Evolutionary conservation across 352 stramenopile genomes (phyloP).

Genomic region (Elongisporangium senticosum): DNA sequence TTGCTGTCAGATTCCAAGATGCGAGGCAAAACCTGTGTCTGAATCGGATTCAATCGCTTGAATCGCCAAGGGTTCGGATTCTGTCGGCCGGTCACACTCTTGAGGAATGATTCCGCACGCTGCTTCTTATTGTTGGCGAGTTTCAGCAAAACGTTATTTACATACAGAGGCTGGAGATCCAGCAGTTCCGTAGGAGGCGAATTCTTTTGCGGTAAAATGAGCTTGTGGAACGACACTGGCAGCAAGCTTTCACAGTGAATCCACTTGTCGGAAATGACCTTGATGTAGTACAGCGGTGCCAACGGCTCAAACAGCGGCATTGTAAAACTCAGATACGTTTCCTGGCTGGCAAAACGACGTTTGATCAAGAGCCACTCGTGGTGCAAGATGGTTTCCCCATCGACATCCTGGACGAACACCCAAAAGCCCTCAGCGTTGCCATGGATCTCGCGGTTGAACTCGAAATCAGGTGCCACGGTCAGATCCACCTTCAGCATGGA

Average conservation of each 20-base stretch:
- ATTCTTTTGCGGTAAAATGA: slow-evolving; percentile 99
- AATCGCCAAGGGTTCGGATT: slow-evolving; percentile 68
- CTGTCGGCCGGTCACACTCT: slow-evolving; percentile 28
- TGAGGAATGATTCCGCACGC: slow-evolving; percentile 44
- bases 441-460: slow-evolving; percentile 96
- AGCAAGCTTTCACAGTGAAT: slow-evolving; percentile 95
- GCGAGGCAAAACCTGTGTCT: slow-evolving; percentile 97
- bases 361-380: slow-evolving; percentile 97
- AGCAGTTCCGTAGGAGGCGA: slow-evolving; percentile 95
- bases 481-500: slow-evolving; percentile 96
- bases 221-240: slow-evolving; percentile 97
- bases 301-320: slow-evolving; percentile 98
- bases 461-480: slow-evolving; percentile 95
- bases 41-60: slow-evolving; percentile 97
- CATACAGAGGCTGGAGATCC: slow-evolving; percentile 95
- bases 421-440: slow-evolving; percentile 96
- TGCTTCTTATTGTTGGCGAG: slow-evolving; percentile 57
- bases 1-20: slow-evolving; percentile 95
- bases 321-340: slow-evolving; percentile 90
- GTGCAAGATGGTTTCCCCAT: slow-evolving; percentile 98
- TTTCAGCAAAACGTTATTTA: slow-evolving; percentile 84
- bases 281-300: slow-evolving; percentile 97
- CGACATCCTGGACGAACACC: slow-evolving; percentile 98
- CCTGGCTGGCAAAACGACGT: slow-evolving; percentile 68
- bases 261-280: slow-evolving; percentile 98